These are phyloP conservation scores for Solanum pennellii DNA, from an alignment of 257 asterid genomes.

Conservation along the genomic window DNA sequence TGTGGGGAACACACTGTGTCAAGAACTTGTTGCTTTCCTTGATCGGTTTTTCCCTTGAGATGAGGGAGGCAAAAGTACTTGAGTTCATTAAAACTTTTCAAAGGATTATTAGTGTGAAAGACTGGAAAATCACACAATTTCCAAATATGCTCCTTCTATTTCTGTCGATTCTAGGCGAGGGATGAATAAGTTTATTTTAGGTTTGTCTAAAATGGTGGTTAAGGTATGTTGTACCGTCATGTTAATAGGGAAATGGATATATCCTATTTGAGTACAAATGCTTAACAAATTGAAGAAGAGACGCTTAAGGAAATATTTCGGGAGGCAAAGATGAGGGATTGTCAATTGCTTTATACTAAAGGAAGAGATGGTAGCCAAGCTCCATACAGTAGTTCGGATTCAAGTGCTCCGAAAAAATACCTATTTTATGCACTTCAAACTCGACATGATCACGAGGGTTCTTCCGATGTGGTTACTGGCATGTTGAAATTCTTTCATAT, in stretches of 20 bases:
- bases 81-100: neutral
- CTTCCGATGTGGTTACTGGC: neutral
- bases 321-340: neutral
- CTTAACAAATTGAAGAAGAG: no score
- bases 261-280: no score
- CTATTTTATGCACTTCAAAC: neutral
- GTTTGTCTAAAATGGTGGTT: neutral
- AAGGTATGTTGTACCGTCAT: no score
- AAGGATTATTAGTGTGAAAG: neutral
- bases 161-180: neutral
- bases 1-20: no score
- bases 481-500: neutral
- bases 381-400: neutral
- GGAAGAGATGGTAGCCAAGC: neutral
- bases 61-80: neutral
- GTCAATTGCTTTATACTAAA: neutral
- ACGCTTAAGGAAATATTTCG: no score
- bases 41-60: neutral
- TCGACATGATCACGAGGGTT: neutral
- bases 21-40: neutral
- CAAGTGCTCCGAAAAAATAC: neutral
- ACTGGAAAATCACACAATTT: neutral
- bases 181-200: no score
- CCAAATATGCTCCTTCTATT: neutral
- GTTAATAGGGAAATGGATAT: no score